Base-by-base conservation (phyloP, 108 stramenopile species). In the Cyclostephanos tholiformis region DNA sequence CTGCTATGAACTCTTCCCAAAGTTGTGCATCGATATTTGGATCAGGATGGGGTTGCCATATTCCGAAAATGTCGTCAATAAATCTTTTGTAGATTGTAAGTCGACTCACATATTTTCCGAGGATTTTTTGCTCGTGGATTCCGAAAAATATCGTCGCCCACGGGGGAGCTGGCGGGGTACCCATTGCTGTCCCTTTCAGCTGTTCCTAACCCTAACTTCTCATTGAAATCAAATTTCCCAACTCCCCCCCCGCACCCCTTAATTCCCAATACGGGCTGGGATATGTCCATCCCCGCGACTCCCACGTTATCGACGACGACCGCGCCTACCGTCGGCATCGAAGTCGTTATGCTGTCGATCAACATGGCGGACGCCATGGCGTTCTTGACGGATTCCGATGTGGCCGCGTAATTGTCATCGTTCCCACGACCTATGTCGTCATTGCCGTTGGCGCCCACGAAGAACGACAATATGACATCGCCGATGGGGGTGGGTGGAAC, bases 1-100 rank as follows among this genome's bases (percentile, higher is more conserved):
- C 23, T 0, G 43, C 35, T 44, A 63, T 20, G 38, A 80, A 80
- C 9, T 22, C 35, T 46, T 36, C 2, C 74, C 68, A 80, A 6
- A 63, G 63, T 19, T 51, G 4, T 0, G 20, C 49, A 22, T 80
- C 60, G 7, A 2, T 14, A 11, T 12, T 46, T 6, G 56, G 58
- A 17, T 30, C 17, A 1, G 57, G 43, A 16, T 74, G 49, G 14
- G 56, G 38, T 0, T 70, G 19, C 79, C 79, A 80, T 16, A 80
- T 51, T 0, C 67, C 79, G 23, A 80, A 25, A 0, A 63, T 69
- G 23, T 80, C 74, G 32, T 80, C 74, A n/a, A 80, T 75, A 19
- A 75, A 80, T 7, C 79, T 57, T 3, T 26, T 19, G 61, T 71
- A 70, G 53, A 76, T 63, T 2, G 7, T 8, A 10, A 69, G 14